Evolutionary conservation across 2,329 filamentous ascomycete species (phyloP).

Genomic region (Sclerotinia nivalis): DNA sequence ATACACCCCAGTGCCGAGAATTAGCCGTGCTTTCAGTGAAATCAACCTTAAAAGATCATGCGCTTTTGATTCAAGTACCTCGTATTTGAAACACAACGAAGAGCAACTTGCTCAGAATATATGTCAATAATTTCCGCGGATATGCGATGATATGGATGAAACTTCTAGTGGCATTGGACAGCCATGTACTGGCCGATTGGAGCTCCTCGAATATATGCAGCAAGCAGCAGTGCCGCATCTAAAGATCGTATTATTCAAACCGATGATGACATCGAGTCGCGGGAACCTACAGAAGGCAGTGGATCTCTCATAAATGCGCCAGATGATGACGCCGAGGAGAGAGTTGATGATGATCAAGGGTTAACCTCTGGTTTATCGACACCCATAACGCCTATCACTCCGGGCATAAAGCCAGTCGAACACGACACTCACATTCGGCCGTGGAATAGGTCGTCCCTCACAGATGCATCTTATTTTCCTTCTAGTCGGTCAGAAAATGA

Average conservation of each 20-base stretch:
- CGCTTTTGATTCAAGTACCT: neutral
- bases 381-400: conserved; percentile 57
- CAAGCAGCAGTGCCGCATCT: conserved; percentile 63
- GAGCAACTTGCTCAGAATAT: conserved; percentile 27
- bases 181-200: conserved; percentile 92
- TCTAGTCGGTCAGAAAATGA: conserved; percentile 49
- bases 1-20: conserved; percentile 1
- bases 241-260: conserved; percentile 54
- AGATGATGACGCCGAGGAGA: conserved; percentile 34
- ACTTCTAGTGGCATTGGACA: conserved; percentile 37
- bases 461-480: conserved; percentile 25
- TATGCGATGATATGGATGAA: conserved; percentile 42
- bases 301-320: conserved; percentile 38
- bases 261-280: conserved; percentile 58
- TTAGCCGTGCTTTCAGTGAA: conserved; percentile 8
- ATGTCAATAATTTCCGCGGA: conserved; percentile 33
- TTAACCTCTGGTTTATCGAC: conserved; percentile 42
- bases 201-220: conserved; percentile 79
- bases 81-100: conserved; percentile 10
- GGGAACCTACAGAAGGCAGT: conserved; percentile 43
- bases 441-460: conserved; percentile 27
- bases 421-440: conserved; percentile 47
- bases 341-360: conserved; percentile 35
- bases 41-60: neutral
- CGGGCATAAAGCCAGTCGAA: conserved; percentile 60